Evolutionary conservation across 1,284 basidiomycete genomes (phyloP).

Genomic region (Boletellus deceptivus): DNA sequence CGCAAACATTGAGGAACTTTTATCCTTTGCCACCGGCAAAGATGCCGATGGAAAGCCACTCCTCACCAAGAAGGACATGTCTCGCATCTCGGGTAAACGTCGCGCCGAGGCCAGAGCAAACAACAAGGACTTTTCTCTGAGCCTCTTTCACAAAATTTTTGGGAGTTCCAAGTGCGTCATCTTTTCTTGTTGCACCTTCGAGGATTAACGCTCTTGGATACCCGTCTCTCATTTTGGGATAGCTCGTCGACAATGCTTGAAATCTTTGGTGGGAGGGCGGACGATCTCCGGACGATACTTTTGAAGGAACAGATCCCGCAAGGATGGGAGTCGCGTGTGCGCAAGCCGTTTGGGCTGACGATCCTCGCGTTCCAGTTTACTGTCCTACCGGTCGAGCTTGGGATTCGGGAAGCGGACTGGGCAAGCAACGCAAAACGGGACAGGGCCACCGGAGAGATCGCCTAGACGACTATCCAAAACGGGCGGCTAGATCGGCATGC

Average conservation of each 20-base stretch:
- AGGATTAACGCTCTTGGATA: not conserved
- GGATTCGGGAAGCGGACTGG: constrained; percentile 39
- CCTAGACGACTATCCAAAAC: too few relatives aligned
- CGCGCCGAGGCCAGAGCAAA: constrained; percentile 50
- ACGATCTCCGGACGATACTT: constrained; percentile 55
- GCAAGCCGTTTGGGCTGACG: constrained; percentile 57
- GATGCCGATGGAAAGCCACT: constrained; percentile 43
- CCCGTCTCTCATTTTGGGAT: not conserved
- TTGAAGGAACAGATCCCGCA: constrained; percentile 65
- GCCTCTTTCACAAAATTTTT: constrained; percentile 55
- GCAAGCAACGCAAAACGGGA: constrained; percentile 2
- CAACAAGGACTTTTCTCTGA: constrained; percentile 56
- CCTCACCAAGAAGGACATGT: constrained; percentile 57
- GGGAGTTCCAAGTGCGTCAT: constrained; percentile 63
- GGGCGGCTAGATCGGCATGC: too few relatives aligned
- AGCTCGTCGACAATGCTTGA: constrained; percentile 32
- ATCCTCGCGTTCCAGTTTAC: constrained; percentile 55
- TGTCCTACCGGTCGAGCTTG: constrained; percentile 52
- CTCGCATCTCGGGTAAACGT: constrained; percentile 53
- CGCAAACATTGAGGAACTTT: constrained; percentile 54
- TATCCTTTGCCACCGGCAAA: constrained; percentile 59
- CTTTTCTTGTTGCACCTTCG: not conserved
- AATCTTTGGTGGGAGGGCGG: constrained; percentile 61
- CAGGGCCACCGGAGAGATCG: too few relatives aligned
- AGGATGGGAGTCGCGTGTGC: constrained; percentile 64